Conservation (phyloP, 345 rosid genomes). For the Boechera retrofracta region DNA sequence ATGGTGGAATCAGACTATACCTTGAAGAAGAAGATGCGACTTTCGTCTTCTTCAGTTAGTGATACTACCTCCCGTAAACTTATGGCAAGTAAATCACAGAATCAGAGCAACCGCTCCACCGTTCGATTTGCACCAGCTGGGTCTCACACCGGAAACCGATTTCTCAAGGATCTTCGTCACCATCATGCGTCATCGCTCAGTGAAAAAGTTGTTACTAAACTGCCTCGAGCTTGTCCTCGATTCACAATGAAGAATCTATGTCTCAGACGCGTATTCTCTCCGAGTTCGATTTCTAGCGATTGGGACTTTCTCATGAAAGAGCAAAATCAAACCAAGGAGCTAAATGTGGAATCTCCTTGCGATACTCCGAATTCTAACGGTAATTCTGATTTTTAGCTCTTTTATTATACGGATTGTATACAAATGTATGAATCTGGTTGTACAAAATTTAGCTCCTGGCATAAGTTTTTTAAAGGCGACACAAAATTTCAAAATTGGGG, state of each 20-base stretch:
- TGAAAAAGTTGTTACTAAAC: neutral
- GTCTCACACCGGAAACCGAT: neutral
- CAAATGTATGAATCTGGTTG: no score
- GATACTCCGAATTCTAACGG: neutral
- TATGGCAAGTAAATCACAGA: neutral
- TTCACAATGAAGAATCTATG: neutral
- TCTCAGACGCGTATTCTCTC: constrained; percentile 17
- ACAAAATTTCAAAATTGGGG: neutral
- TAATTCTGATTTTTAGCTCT: neutral
- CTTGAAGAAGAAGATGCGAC: neutral
- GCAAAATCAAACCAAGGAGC: constrained; percentile 1
- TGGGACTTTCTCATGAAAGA: neutral
- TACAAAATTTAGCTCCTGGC: no score
- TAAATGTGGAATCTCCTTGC: neutral
- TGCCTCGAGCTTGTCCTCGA: neutral
- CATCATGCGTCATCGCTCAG: neutral
- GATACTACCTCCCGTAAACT: neutral
- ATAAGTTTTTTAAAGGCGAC: no score
- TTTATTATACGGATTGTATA: no score
- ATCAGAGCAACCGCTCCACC: neutral
- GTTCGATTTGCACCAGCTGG: neutral
- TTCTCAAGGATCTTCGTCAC: constrained; percentile 2
- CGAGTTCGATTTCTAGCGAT: neutral
- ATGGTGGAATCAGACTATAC: neutral
- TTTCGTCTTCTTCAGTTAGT: neutral